Evolutionary conservation across 108 stramenopile genomes (phyloP).

Genomic region (Nitzschia sp.): DNA sequence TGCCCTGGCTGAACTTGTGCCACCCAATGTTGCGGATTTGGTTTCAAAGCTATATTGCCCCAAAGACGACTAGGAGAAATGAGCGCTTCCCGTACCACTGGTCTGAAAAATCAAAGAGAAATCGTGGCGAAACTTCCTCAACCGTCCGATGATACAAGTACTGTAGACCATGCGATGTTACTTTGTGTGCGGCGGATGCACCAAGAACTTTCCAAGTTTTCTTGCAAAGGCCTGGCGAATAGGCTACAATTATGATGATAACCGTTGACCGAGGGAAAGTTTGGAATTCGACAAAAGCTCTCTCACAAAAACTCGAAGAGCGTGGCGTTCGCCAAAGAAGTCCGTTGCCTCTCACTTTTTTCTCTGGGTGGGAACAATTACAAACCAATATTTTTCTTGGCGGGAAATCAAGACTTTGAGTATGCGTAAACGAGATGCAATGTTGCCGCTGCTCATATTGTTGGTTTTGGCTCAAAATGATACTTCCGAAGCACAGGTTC

Average conservation of each 20-base stretch:
- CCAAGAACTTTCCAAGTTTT: neutral
- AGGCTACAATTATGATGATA: neutral
- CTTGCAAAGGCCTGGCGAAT: neutral
- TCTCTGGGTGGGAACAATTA: too few relatives aligned
- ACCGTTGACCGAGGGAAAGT: neutral
- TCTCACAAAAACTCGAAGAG: too few relatives aligned
- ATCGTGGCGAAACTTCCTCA: neutral
- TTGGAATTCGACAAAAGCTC: too few relatives aligned
- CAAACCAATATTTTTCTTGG: too few relatives aligned
- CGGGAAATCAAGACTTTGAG: too few relatives aligned
- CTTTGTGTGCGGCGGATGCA: neutral
- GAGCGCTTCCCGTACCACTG: too few relatives aligned
- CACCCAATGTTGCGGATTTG: slow-evolving; percentile 5
- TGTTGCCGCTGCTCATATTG: too few relatives aligned
- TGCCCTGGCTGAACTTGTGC: slow-evolving; percentile 10
- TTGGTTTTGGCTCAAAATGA: too few relatives aligned
- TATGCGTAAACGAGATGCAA: too few relatives aligned
- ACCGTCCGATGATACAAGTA: neutral
- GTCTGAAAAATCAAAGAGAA: neutral
- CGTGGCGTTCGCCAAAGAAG: too few relatives aligned
- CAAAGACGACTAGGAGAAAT: neutral
- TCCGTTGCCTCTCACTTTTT: too few relatives aligned
- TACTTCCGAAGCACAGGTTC: neutral
- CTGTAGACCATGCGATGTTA: neutral
- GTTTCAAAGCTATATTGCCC: slow-evolving; percentile 11